A percentile compares a stretch with the other conserved stretches of the same genome.
Conservation (phyloP, 163 green algal genomes). For the Chlorella variabilis region DNA sequence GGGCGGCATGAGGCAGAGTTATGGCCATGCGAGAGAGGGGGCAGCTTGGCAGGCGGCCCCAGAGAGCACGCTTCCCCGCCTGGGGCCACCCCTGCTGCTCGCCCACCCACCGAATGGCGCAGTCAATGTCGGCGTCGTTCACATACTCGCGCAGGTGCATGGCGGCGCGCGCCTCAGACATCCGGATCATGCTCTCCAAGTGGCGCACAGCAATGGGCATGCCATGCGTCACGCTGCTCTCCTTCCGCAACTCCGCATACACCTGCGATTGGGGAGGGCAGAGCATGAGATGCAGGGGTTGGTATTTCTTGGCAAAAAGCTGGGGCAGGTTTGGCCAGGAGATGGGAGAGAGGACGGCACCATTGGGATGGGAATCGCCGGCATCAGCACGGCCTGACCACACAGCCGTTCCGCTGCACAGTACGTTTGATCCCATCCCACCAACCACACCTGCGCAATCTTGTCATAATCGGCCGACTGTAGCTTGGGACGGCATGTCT, state of each 20-base stretch:
- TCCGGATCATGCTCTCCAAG: conserved; percentile 97
- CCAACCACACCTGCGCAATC: conserved; percentile 74
- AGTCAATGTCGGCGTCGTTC: conserved; percentile 85
- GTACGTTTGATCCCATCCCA: neutral
- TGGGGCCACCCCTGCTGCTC: neutral
- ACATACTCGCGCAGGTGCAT: conserved; percentile 96
- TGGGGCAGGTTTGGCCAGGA: too few relatives aligned
- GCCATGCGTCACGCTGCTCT: conserved; percentile 86
- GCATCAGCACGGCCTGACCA: too few relatives aligned
- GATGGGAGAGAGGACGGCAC: too few relatives aligned
- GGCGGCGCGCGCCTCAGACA: conserved; percentile 92
- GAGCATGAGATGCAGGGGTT: too few relatives aligned
- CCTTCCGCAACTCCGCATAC: conserved; percentile 86
- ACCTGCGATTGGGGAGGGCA: conserved; percentile 53
- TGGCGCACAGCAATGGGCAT: conserved; percentile 97
- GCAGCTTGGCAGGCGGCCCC: too few relatives aligned
- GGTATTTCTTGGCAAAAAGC: neutral
- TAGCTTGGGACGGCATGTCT: conserved; percentile 85
- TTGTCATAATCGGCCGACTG: conserved; percentile 85
- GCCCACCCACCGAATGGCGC: conserved; percentile 54
- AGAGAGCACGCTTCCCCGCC: too few relatives aligned
- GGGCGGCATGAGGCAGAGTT: too few relatives aligned
- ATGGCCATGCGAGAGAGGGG: too few relatives aligned
- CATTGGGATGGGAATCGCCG: too few relatives aligned
- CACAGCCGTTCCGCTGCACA: neutral